A percentile compares a stretch with the other conserved stretches of the same genome.
Evolutionary conservation across 1,284 basidiomycete genomes (phyloP).

Genomic region (Sporisorium graminicola): DNA sequence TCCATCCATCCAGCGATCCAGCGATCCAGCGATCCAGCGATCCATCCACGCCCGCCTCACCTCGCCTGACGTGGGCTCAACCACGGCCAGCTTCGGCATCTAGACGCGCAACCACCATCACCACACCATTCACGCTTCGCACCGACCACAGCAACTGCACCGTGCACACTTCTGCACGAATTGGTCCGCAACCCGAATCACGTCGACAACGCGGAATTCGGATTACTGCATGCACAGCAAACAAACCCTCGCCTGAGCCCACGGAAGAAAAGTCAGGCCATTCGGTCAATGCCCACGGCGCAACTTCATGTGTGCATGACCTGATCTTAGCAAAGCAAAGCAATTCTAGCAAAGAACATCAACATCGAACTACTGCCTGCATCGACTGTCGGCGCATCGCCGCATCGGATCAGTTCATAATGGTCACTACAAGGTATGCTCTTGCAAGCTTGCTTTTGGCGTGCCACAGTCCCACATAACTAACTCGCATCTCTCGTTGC

Average conservation of each 20-base stretch:
- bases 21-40: constrained; percentile 12
- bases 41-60: constrained; percentile 6
- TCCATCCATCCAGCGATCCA: neutral
- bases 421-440: constrained; percentile 50
- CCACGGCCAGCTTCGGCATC: neutral
- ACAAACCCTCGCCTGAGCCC: neutral
- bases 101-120: constrained; percentile 3
- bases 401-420: constrained; percentile 5
- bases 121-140: neutral
- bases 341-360: neutral
- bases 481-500: neutral
- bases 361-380: constrained; percentile 4
- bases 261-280: constrained; percentile 33
- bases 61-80: neutral
- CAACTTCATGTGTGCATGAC: neutral
- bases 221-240: constrained; percentile 9
- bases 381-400: neutral
- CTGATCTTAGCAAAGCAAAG: constrained; percentile 25
- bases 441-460: neutral
- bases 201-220: constrained; percentile 36
- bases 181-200: neutral
- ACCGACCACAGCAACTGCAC: neutral
- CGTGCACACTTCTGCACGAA: neutral
- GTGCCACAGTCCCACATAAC: neutral
- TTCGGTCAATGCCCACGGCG: constrained; percentile 2